Percentiles rank a stretch among this genome's conserved stretches.
Conservation (phyloP, 352 stramenopile genomes). For the Globisporangium camurandrum region DNA sequence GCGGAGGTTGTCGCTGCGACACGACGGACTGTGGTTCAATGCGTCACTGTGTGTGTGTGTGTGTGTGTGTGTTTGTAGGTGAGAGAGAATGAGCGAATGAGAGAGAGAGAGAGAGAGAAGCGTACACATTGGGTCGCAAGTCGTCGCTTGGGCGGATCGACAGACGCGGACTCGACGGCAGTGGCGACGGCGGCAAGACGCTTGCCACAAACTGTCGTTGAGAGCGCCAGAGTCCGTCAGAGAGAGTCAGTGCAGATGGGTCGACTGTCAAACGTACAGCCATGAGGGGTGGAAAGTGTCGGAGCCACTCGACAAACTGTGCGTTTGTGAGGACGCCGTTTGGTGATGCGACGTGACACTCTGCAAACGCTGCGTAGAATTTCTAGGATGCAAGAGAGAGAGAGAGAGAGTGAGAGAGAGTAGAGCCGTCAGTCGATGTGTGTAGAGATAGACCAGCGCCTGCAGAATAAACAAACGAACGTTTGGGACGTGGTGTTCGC, state of each 20-base stretch:
- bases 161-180: slow-evolving; percentile 26
- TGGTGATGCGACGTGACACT: slow-evolving; percentile 51
- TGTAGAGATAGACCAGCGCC: too few relatives aligned
- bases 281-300: slow-evolving; percentile 55
- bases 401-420: too few relatives aligned
- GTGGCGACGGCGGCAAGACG: slow-evolving; percentile 29
- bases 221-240: too few relatives aligned
- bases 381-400: slow-evolving; percentile 19
- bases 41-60: slow-evolving; percentile 27
- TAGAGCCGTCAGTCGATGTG: too few relatives aligned
- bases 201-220: too few relatives aligned
- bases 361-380: slow-evolving; percentile 69
- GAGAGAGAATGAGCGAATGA: background rate
- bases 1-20: slow-evolving; percentile 33
- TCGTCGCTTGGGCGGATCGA: slow-evolving; percentile 36
- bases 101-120: background rate
- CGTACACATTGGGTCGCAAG: slow-evolving; percentile 29
- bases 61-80: background rate
- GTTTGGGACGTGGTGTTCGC: slow-evolving; percentile 58
- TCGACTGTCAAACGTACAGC: slow-evolving; percentile 27
- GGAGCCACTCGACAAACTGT: slow-evolving; percentile 71
- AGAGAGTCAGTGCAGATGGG: background rate
- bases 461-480: slow-evolving; percentile 11
- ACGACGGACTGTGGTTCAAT: slow-evolving; percentile 75
- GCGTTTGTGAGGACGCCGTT: slow-evolving; percentile 45